Evolutionary conservation across 2,329 filamentous ascomycete species (phyloP), one percentile per base, ranked within the genome.

Genomic region (Beauveria bassiana): DNA sequence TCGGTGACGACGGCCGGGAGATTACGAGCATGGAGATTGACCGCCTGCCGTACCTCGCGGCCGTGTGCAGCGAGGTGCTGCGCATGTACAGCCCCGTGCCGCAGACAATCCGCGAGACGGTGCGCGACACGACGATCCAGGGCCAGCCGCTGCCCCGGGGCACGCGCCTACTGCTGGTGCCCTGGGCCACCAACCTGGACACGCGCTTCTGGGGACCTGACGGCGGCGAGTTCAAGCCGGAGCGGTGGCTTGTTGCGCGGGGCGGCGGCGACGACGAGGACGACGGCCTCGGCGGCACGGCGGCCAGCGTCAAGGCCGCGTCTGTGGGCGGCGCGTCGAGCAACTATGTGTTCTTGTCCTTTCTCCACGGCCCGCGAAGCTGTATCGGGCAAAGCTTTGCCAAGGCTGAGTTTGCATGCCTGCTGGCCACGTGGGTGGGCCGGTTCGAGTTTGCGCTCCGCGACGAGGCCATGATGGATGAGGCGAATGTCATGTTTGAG

Each of bases 351-450:
- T 86, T 89, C 64, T 70, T 93, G 72, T 93, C 90, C 0, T 96
- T 96, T 73, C 71, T 96, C 56, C 90, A 96, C 69, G 92, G 92
- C 0, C 90, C 91, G 0, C 77, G 91, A 57, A 88, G 87, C 67
- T 96, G 91, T 69, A 96, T 96, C 65, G 91, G 91, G 0, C 83
- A 87, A 69, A 78, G 79, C 0, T 93, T 93, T 70, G 86, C 90
- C 0, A 86, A 84, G 68, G 83, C 86, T 0, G 90, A 93, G 74
- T 85, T 93, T 72, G 85, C 87, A 10, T 91, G 87, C 70, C 70
- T 93, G 62, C 70, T 95, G 14, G 89, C 89, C 14, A 81, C 81
- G 1, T 79, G 87, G 74, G 81, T 90, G 1, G 61, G 61, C 31
- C 52, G 46, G n/a, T 62, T 62, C 53, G 52, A 57, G 47, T 50